phyloP scores from a whole-genome alignment of 169 alveolate genomes.

The Cryptosporidium felis region DNA sequence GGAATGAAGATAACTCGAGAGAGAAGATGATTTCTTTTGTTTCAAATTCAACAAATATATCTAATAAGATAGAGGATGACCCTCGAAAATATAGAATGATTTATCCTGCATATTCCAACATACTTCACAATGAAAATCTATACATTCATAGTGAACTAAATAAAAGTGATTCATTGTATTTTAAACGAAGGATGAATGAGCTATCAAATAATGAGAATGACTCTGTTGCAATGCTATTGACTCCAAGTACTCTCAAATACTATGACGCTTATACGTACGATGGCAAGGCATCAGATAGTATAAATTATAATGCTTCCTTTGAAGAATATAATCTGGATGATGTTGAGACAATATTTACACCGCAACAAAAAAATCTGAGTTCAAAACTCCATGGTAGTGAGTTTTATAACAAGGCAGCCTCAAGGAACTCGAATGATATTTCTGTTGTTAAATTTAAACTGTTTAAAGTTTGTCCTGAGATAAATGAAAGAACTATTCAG shows the following conservation, averaged over 20 bases:
- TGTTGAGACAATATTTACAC: constrained; percentile 3
- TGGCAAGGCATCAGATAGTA: too few relatives aligned
- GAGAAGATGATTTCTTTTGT: constrained; percentile 15
- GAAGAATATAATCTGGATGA: constrained; percentile 12
- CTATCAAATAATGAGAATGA: neutral
- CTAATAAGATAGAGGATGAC: neutral
- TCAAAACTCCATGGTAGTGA: constrained; percentile 54
- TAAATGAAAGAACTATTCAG: constrained; percentile 5
- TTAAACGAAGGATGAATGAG: neutral
- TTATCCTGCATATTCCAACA: constrained; percentile 51
- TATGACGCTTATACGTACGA: too few relatives aligned
- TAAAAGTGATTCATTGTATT: neutral
- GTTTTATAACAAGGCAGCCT: constrained; percentile 28
- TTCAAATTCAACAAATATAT: neutral
- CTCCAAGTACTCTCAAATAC: constrained; percentile 5
- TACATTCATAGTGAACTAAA: neutral
- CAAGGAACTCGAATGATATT: neutral
- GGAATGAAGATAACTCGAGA: constrained; percentile 14
- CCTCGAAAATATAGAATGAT: neutral
- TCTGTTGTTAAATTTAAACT: constrained; percentile 8
- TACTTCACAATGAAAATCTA: constrained; percentile 19
- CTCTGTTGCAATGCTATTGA: constrained; percentile 19
- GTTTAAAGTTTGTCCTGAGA: neutral
- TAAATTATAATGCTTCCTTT: neutral
- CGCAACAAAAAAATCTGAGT: constrained; percentile 60